phyloP scores from a whole-genome alignment of 2,329 filamentous ascomycete genomes.

The Pyricularia pennisetigena region DNA sequence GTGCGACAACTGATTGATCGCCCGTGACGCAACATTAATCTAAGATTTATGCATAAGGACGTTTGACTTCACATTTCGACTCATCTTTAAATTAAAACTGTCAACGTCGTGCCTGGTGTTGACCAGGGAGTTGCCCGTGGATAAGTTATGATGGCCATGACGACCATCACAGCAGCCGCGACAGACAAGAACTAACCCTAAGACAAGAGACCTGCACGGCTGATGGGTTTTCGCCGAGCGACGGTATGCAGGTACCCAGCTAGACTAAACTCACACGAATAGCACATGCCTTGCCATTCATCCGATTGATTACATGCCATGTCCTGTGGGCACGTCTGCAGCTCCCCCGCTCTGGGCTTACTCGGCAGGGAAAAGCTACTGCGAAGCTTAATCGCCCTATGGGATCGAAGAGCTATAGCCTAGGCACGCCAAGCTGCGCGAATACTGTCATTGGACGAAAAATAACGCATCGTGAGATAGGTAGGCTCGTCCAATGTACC shows the following conservation, averaged over 20 bases:
- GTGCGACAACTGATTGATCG: background rate
- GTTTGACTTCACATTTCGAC: background rate
- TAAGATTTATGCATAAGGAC: background rate
- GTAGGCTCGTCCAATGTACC: background rate
- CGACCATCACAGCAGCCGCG: background rate
- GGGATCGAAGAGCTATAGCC: too few species aligned
- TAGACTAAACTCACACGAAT: background rate
- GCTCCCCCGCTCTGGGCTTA: background rate
- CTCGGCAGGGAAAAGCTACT: background rate
- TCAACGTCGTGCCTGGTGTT: background rate
- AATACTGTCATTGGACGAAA: background rate
- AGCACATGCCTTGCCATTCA: background rate
- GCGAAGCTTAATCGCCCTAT: background rate
- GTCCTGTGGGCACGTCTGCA: background rate
- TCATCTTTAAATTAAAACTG: background rate
- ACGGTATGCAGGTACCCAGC: background rate
- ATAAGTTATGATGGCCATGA: background rate
- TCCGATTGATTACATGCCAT: background rate
- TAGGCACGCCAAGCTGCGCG: background rate
- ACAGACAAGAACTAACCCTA: background rate
- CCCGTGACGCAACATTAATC: background rate
- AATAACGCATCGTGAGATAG: background rate
- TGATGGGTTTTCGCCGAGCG: background rate
- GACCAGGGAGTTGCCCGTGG: background rate
- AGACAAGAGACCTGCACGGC: background rate